Conservation (phyloP, 2,329 filamentous ascomycete genomes). For the Alternaria solani region DNA sequence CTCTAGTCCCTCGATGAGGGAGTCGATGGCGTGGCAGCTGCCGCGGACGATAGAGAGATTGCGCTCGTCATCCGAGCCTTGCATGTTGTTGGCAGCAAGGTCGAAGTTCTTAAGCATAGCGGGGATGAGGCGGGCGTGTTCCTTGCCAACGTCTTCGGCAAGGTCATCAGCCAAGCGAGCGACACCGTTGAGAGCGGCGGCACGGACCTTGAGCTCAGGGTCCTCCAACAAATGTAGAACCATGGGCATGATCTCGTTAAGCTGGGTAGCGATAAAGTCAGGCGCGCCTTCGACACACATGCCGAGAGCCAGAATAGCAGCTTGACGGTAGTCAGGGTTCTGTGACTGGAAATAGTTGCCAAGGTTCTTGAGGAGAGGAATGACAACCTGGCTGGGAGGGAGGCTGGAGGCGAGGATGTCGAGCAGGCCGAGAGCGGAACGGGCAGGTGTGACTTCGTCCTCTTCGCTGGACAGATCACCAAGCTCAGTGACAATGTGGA, state of each 20-base stretch:
- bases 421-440: slow-evolving; percentile 84
- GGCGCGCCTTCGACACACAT: slow-evolving; percentile 96
- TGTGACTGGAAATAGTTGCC: slow-evolving; percentile 78
- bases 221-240: slow-evolving; percentile 86
- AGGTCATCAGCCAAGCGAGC: slow-evolving; percentile 93
- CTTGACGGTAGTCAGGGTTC: slow-evolving; percentile 82
- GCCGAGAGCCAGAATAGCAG: slow-evolving; percentile 88
- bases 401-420: slow-evolving; percentile 88
- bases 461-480: slow-evolving; percentile 75
- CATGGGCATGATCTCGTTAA: slow-evolving; percentile 83
- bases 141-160: slow-evolving; percentile 84
- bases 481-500: slow-evolving; percentile 90
- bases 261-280: slow-evolving; percentile 95
- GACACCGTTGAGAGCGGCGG: slow-evolving; percentile 85
- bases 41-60: slow-evolving; percentile 87
- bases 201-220: slow-evolving; percentile 81
- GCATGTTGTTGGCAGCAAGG: slow-evolving; percentile 72
- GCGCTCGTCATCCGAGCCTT: slow-evolving; percentile 72
- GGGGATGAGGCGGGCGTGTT: slow-evolving; percentile 85
- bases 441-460: slow-evolving; percentile 84
- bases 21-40: slow-evolving; percentile 88
- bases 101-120: slow-evolving; percentile 89
- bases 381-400: slow-evolving; percentile 91
- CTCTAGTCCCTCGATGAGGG: slow-evolving; percentile 86
- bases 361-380: slow-evolving; percentile 87